A percentile compares a stretch with the other conserved stretches of the same genome.
Evolutionary conservation across 306 rosid genomes (phyloP).

Genomic region (Sechiopsis laciniata): DNA sequence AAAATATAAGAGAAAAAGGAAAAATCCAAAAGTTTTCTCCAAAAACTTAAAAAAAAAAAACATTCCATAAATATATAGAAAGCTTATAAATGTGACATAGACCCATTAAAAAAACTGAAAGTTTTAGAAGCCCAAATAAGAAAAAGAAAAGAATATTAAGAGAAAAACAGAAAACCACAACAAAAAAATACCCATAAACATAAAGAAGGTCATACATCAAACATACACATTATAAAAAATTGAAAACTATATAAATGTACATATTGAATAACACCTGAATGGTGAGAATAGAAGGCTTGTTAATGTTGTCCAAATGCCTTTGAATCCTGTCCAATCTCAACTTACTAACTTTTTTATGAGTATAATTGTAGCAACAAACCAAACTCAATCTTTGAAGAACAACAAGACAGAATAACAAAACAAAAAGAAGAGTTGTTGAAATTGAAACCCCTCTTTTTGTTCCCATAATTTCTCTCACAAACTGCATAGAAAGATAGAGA

Average conservation of each 20-base stretch:
- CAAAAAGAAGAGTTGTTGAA: neutral
- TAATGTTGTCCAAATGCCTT: constrained; percentile 68
- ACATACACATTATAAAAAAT: too few relatives aligned
- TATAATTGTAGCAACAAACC: constrained; percentile 46
- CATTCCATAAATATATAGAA: neutral
- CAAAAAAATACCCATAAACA: too few relatives aligned
- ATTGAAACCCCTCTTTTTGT: neutral
- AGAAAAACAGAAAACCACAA: neutral
- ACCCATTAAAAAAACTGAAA: neutral
- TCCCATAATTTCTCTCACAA: neutral
- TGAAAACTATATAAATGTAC: too few relatives aligned
- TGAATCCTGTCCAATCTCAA: constrained; percentile 71
- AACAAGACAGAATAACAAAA: constrained; percentile 10
- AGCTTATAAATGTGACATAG: neutral
- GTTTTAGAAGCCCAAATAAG: neutral
- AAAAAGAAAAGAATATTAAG: neutral
- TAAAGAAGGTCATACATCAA: too few relatives aligned
- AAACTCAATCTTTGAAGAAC: constrained; percentile 20
- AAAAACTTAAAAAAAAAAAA: neutral
- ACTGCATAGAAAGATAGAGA: neutral
- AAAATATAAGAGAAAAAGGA: too few relatives aligned
- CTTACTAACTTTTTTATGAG: constrained; percentile 46
- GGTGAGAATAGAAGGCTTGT: constrained; percentile 68
- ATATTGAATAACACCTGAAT: constrained; percentile 52
- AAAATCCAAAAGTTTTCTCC: neutral